phyloP scores from a whole-genome alignment of 805 yeast species.

The Metschnikowia chrysomelidarum region DNA sequence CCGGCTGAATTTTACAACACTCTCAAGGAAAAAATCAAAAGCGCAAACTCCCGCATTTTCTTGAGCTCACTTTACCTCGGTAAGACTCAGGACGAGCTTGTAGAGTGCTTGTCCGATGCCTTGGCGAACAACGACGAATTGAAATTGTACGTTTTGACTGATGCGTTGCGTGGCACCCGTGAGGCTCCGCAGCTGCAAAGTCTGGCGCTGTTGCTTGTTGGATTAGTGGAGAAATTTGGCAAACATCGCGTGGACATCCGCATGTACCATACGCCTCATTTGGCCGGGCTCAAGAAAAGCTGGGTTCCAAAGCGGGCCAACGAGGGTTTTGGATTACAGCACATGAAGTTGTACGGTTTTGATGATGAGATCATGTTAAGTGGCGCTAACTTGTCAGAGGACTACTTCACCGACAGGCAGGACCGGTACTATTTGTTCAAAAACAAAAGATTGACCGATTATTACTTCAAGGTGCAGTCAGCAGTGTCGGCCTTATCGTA shows the following conservation, averaged over 20 bases:
- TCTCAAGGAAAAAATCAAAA: constrained; percentile 58
- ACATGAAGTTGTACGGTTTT: constrained; percentile 95
- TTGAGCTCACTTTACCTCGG: constrained; percentile 88
- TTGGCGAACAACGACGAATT: constrained; percentile 57
- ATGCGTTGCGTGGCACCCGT: constrained; percentile 89
- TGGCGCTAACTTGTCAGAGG: constrained; percentile 90
- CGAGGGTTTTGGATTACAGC: constrained; percentile 92
- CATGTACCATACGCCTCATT: constrained; percentile 87
- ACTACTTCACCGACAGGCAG: constrained; percentile 92
- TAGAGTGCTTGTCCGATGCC: constrained; percentile 61
- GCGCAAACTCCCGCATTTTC: constrained; percentile 67
- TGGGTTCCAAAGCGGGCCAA: constrained; percentile 80
- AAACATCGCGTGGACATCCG: constrained; percentile 70
- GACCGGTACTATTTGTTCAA: constrained; percentile 83
- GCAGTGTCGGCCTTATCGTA: constrained; percentile 73
- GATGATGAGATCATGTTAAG: constrained; percentile 84
- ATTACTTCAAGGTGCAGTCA: constrained; percentile 68
- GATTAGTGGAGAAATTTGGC: constrained; percentile 63
- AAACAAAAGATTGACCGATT: constrained; percentile 57
- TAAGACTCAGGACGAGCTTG: constrained; percentile 71
- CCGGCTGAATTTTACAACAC: constrained; percentile 74
- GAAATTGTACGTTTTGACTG: constrained; percentile 71
- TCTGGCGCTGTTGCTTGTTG: constrained; percentile 72
- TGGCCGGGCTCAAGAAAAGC: constrained; percentile 61
- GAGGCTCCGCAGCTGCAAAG: constrained; percentile 74